Evolutionary conservation across 192 early-diverging fungal species (phyloP).

Genomic region (Coemansia sp.): DNA sequence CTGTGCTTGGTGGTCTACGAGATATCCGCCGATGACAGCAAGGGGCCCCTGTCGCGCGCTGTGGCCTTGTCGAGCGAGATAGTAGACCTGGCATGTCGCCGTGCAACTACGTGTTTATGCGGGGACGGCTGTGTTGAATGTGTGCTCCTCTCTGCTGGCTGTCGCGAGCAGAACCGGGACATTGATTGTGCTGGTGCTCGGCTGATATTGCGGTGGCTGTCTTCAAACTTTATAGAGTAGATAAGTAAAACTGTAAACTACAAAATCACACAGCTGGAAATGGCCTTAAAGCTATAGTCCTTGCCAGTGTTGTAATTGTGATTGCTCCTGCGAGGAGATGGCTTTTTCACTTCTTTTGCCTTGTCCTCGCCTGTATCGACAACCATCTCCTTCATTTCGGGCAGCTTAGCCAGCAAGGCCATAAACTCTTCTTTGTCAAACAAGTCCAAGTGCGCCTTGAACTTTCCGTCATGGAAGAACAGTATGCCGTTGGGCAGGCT

Average conservation of each 20-base stretch:
- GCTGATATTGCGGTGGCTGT: constrained; percentile 9
- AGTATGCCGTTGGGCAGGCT: background rate
- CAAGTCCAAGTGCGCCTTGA: background rate
- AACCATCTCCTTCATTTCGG: background rate
- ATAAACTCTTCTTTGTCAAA: background rate
- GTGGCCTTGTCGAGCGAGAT: background rate
- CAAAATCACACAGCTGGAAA: background rate
- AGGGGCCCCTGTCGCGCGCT: constrained; percentile 3
- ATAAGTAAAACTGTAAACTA: background rate
- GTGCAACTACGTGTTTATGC: background rate
- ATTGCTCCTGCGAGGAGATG: no score
- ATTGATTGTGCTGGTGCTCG: constrained; percentile 7
- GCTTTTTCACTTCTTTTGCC: background rate
- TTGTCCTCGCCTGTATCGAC: background rate
- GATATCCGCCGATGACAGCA: background rate
- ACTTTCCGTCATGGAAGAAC: background rate
- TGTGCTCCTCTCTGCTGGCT: constrained; percentile 7
- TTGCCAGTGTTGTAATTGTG: no score
- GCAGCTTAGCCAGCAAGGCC: background rate
- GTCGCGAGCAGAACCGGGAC: constrained; percentile 24
- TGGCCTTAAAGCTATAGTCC: background rate
- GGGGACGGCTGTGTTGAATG: constrained; percentile 14
- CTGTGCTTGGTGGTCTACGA: constrained; percentile 27
- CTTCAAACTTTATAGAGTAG: background rate
- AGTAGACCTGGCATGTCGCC: background rate